Percentiles rank a stretch among this genome's conserved stretches.
These are phyloP conservation scores for Cytospora schulzeri DNA, from an alignment of 2,329 filamentous ascomycete species.

Conservation along the genomic window DNA sequence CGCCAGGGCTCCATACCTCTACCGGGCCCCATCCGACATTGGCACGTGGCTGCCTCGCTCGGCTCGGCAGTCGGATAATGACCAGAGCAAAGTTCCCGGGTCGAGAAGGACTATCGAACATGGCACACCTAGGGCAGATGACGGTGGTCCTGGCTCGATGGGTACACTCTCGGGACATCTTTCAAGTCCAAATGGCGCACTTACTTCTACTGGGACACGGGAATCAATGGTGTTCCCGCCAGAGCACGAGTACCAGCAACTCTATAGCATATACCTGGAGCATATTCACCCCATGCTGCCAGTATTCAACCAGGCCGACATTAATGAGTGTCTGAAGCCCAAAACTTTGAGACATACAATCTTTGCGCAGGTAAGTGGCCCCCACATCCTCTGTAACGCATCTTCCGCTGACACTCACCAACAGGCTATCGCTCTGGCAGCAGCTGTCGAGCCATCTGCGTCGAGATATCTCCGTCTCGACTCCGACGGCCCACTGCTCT, in stretches of 20 bases:
- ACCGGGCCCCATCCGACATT: conserved; percentile 19
- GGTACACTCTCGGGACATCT: background rate
- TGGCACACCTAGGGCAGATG: background rate
- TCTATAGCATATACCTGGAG: conserved; percentile 51
- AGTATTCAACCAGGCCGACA: conserved; percentile 45
- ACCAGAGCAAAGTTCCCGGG: background rate
- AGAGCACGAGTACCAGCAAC: conserved; percentile 45
- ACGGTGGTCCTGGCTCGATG: background rate
- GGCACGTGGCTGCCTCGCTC: conserved; percentile 32
- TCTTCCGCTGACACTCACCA: background rate
- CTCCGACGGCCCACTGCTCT: conserved; percentile 43
- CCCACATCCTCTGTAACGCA: background rate
- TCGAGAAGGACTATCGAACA: background rate
- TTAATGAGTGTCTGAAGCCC: conserved; percentile 36
- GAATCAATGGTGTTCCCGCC: conserved; percentile 47
- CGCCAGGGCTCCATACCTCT: conserved; percentile 1
- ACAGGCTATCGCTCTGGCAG: conserved; percentile 54
- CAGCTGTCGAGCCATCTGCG: conserved; percentile 52
- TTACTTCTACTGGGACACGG: background rate
- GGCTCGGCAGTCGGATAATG: conserved; percentile 43
- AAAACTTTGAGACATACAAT: conserved; percentile 41
- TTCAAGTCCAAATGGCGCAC: background rate
- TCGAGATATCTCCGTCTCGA: conserved; percentile 47
- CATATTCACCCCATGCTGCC: conserved; percentile 60
- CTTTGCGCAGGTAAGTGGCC: conserved; percentile 44